Percentiles rank a stretch among this genome's conserved stretches.
phyloP scores from a whole-genome alignment of 495 filamentous ascomycete species.

The Xylaria cubensis region DNA sequence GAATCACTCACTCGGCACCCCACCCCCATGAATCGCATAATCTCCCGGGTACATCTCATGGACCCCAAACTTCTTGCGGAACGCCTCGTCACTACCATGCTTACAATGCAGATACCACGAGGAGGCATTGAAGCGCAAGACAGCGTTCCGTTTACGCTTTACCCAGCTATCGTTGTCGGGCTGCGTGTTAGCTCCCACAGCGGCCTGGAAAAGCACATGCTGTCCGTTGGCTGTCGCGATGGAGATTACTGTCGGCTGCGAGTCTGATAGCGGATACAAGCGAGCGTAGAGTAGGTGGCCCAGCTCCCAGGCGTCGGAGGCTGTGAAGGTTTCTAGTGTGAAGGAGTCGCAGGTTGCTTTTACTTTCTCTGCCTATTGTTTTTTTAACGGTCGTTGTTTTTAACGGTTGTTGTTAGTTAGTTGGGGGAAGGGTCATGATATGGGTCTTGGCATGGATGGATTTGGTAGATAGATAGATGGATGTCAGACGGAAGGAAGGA shows the following conservation, averaged over 20 bases:
- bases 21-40: constrained; percentile 81
- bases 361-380: constrained; percentile 54
- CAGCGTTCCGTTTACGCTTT: constrained; percentile 63
- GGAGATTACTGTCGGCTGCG: constrained; percentile 65
- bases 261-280: constrained; percentile 55
- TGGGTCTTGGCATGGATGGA: too few relatives aligned
- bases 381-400: background rate
- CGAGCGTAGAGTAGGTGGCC: constrained; percentile 68
- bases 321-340: constrained; percentile 67
- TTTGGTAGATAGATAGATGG: too few relatives aligned
- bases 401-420: too few relatives aligned
- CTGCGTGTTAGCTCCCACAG: constrained; percentile 58
- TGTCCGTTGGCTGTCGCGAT: constrained; percentile 65
- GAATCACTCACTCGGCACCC: constrained; percentile 56
- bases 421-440: background rate
- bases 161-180: constrained; percentile 70
- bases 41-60: constrained; percentile 58
- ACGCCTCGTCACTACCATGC: constrained; percentile 60
- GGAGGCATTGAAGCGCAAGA: constrained; percentile 70
- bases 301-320: constrained; percentile 69
- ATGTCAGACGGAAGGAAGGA: too few relatives aligned
- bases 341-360: constrained; percentile 59
- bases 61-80: constrained; percentile 63
- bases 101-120: constrained; percentile 72
- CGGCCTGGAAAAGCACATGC: constrained; percentile 59